Conservation (phyloP, 208 protist species). For the Acanthamoeba royreba region DNA sequence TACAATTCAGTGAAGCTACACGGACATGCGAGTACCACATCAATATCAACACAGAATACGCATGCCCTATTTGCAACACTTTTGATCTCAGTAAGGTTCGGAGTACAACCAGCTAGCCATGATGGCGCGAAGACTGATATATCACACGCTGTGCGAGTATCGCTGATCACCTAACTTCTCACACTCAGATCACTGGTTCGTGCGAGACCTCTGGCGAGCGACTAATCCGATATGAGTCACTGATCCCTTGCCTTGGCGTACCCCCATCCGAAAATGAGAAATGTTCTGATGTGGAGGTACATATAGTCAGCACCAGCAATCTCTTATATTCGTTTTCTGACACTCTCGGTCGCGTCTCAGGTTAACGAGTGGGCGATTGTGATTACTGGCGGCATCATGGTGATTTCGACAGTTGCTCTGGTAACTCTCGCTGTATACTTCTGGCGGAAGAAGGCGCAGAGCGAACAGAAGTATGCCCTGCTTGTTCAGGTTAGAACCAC, state of each 20-base stretch:
- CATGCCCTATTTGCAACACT: neutral
- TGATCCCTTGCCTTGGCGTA: neutral
- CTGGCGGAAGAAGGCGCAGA: slow-evolving; percentile 33
- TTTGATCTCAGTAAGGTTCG: slow-evolving; percentile 2
- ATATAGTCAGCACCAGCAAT: neutral
- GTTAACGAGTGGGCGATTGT: slow-evolving; percentile 40
- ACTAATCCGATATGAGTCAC: neutral
- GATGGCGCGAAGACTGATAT: neutral
- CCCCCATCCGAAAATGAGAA: neutral
- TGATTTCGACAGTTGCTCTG: neutral
- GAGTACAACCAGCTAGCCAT: neutral
- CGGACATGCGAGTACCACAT: neutral
- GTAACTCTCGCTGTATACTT: slow-evolving; percentile 23
- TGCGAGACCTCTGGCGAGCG: neutral
- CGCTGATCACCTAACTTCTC: neutral
- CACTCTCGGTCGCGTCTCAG: neutral
- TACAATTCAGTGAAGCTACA: neutral
- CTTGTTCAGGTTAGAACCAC: neutral
- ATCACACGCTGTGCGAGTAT: neutral
- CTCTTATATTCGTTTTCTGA: neutral
- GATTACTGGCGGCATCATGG: neutral
- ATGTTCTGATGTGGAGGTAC: neutral
- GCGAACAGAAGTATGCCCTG: slow-evolving; percentile 31
- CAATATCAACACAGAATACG: slow-evolving; percentile 20
- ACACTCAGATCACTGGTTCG: neutral